These are phyloP conservation scores for Pelargonium fulgidum DNA, from an alignment of 441 rosid genomes.

Conservation along the genomic window DNA sequence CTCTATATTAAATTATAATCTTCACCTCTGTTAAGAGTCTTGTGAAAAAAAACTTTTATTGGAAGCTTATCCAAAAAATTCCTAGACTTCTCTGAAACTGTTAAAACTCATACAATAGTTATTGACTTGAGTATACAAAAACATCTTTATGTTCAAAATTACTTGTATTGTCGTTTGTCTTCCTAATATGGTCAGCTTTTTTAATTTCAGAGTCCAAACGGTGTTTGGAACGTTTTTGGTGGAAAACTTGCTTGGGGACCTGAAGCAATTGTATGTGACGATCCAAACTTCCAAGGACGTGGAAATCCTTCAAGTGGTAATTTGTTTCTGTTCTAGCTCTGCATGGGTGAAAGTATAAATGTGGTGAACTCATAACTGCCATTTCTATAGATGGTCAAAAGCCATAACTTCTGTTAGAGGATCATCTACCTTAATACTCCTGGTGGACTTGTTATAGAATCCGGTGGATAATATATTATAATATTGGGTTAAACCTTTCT, in stretches of 20 bases:
- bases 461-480: no score
- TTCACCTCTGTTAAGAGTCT: neutral
- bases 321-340: neutral
- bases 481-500: no score
- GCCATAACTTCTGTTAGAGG: neutral
- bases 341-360: neutral
- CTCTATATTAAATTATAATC: neutral
- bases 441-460: neutral
- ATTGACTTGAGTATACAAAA: neutral
- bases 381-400: neutral
- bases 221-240: slow-evolving; percentile 48
- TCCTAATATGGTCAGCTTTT: slow-evolving; percentile 10
- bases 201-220: slow-evolving; percentile 42
- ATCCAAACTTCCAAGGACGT: slow-evolving; percentile 44
- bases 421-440: no score
- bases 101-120: neutral
- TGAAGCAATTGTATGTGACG: slow-evolving; percentile 54
- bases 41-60: neutral
- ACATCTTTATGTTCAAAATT: neutral
- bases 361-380: neutral
- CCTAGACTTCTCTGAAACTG: neutral
- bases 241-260: slow-evolving; percentile 55
- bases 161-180: neutral
- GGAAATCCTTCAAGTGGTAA: slow-evolving; percentile 54
- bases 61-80: neutral